Conservation (phyloP, 2,329 filamentous ascomycete genomes). For the Chaetomiaceae sp. region DNA sequence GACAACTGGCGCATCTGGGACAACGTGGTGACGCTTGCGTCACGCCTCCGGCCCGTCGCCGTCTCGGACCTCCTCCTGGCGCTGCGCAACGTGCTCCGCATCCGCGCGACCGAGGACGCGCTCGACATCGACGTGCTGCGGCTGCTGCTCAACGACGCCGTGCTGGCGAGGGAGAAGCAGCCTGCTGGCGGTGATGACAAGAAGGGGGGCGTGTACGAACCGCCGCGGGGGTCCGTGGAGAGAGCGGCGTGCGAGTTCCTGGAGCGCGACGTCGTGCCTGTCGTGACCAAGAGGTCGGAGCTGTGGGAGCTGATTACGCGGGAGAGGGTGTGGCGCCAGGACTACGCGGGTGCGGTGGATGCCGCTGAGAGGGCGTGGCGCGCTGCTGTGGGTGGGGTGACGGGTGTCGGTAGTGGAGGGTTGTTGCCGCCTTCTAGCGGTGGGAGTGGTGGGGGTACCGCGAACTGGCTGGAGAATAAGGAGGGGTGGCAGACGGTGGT, state of each 20-base stretch:
- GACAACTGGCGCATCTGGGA: slow-evolving; percentile 95
- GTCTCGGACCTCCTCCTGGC: slow-evolving; percentile 72
- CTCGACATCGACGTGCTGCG: slow-evolving; percentile 70
- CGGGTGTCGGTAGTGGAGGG: background rate
- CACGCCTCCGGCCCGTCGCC: slow-evolving; percentile 69
- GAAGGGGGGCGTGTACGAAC: slow-evolving; percentile 36
- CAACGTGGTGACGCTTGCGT: slow-evolving; percentile 84
- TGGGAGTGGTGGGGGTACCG: slow-evolving; percentile 36
- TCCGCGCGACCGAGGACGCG: slow-evolving; percentile 72
- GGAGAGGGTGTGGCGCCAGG: slow-evolving; percentile 67
- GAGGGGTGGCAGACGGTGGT: slow-evolving; percentile 69
- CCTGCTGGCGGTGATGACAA: slow-evolving; percentile 34
- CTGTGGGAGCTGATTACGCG: slow-evolving; percentile 73
- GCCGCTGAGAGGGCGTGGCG: slow-evolving; percentile 90
- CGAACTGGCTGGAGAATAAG: slow-evolving; percentile 53
- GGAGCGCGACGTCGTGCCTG: slow-evolving; percentile 68
- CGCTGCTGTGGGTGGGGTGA: slow-evolving; percentile 51
- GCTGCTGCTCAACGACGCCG: slow-evolving; percentile 66
- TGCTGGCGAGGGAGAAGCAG: slow-evolving; percentile 40
- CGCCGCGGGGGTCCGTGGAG: slow-evolving; percentile 54
- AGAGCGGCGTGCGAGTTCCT: slow-evolving; percentile 65
- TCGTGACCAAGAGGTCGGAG: slow-evolving; percentile 74
- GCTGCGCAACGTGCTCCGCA: slow-evolving; percentile 67
- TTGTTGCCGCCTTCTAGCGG: slow-evolving; percentile 40
- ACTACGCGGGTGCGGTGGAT: slow-evolving; percentile 68